phyloP scores from a whole-genome alignment of 2,329 filamentous ascomycete species.

The Aspergillus costaricaensis region DNA sequence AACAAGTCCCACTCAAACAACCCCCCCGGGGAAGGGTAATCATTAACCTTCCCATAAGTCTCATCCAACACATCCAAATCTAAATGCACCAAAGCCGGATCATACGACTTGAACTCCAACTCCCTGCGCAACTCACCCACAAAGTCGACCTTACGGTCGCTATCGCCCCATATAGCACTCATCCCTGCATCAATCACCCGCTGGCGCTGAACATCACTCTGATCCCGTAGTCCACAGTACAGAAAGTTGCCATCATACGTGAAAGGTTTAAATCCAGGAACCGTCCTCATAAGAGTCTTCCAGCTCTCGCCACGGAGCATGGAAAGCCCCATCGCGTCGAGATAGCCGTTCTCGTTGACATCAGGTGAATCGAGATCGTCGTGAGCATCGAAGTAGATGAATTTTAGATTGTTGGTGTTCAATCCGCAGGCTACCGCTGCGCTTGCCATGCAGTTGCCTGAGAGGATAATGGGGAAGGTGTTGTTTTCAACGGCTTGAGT shows the following conservation, averaged over 20 bases:
- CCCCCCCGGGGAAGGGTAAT: conserved; percentile 38
- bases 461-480: conserved; percentile 44
- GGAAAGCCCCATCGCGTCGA: conserved; percentile 41
- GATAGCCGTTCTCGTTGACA: conserved; percentile 39
- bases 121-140: conserved; percentile 11
- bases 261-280: conserved; percentile 30
- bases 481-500: conserved; percentile 23
- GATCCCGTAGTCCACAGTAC: conserved; percentile 32
- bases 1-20: conserved; percentile 21
- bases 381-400: conserved; percentile 49
- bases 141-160: conserved; percentile 19
- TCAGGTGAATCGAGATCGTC: conserved; percentile 45
- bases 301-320: conserved; percentile 41
- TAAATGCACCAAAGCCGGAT: conserved; percentile 35
- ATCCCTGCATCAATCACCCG: conserved; percentile 36
- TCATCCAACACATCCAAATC: conserved; percentile 41
- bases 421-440: conserved; percentile 43
- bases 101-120: conserved; percentile 11
- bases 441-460: conserved; percentile 44
- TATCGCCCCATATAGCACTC: conserved; percentile 32
- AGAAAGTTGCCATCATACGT: conserved; percentile 22
- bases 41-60: conserved; percentile 39
- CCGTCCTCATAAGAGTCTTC: conserved; percentile 33
- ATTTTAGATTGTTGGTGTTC: conserved; percentile 27
- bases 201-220: conserved; percentile 30